These are phyloP conservation scores for Ophiostoma montium DNA, from an alignment of 2,329 filamentous ascomycete species.

Conservation along the genomic window DNA sequence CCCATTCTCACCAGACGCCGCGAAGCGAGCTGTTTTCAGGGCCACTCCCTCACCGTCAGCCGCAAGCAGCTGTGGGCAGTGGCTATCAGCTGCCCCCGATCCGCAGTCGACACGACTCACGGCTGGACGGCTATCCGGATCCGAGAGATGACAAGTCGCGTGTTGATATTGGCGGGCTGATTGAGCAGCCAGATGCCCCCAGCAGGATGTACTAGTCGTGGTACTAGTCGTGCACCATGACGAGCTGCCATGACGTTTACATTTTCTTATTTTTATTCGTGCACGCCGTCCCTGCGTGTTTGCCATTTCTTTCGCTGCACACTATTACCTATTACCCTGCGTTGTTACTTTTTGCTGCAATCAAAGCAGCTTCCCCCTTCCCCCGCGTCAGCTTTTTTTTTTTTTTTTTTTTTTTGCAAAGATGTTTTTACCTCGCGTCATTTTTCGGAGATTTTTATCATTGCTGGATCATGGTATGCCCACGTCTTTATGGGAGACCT, in stretches of 20 bases:
- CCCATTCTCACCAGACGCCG: constrained; percentile 37
- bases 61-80: neutral
- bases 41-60: constrained; percentile 18
- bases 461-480: neutral
- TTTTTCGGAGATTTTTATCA: constrained; percentile 3
- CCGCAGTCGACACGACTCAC: constrained; percentile 22
- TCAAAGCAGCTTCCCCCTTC: neutral
- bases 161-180: constrained; percentile 47
- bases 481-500: neutral
- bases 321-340: no score
- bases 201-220: neutral
- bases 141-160: constrained; percentile 34
- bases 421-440: neutral
- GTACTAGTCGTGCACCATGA: no score
- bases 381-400: neutral
- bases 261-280: no score
- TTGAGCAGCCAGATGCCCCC: constrained; percentile 38
- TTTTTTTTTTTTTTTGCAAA: neutral
- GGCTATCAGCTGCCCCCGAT: constrained; percentile 36
- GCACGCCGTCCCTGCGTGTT: no score
- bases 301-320: no score
- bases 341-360: no score
- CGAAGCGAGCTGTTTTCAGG: constrained; percentile 33
- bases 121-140: neutral
- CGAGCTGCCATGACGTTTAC: no score